Evolutionary conservation across 768 basidiomycete genomes (phyloP), one percentile per base, ranked within the genome.

Genomic region (Podaxis carcinomalis): DNA sequence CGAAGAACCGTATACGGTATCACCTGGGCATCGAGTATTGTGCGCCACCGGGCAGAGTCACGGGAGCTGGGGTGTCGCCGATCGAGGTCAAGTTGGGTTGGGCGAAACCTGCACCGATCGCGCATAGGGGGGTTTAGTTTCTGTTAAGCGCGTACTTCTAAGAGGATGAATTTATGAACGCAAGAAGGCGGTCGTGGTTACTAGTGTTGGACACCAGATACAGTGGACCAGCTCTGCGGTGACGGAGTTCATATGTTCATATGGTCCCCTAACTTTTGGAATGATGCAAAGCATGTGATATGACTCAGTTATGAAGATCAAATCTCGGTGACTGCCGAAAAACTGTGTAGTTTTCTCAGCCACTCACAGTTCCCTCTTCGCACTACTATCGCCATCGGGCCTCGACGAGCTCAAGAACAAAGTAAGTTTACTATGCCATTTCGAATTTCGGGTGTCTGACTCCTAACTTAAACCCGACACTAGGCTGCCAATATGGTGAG

Each of bases 331-430:
- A 66, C 62, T 66, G 65, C 83, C 84, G 83, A 21, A 50, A 35
- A 64, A 72, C 78, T 81, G 67, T 75, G 65, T 69, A 80, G 79
- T 76, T 75, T 62, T 64, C 63, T 27, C 66, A 78, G 76, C 76
- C 75, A 76, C 76, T 28, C 47, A 16, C 64, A 27, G 19, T 52
- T 56, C 47, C 51, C 42, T 60, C 58, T 50, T 62, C 56, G 59
- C 58, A 59, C 62, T 58, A 52, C 55, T 56, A 68, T 70, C 70
- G 70, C 68, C 74, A 71, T 68, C 68, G 73, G 72, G 67, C 68
- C 68, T 70, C 75, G 70, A 76, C 74, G 73, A 76, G 73, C 69
- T 76, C 74, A 75, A 76, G 73, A 72, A 68, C 68, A 77, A 75
- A 75, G 77, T 80, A 69, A 70, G 76, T 55, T 16, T 23, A 42